Base-by-base conservation (phyloP, 768 basidiomycete species). In the Inosperma sp. region DNA sequence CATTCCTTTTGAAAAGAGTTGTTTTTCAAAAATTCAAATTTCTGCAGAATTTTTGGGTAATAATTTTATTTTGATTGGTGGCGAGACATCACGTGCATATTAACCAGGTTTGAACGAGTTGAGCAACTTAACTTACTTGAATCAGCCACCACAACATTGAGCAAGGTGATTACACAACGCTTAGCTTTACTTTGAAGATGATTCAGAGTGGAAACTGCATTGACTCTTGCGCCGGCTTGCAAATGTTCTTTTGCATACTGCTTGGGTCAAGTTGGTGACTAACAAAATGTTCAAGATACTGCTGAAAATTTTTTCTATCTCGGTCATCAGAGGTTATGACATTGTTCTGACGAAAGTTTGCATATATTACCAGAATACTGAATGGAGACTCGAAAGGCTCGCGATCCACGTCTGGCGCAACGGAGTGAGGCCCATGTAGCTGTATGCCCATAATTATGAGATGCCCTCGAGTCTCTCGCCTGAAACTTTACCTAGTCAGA, bases 151-250 rank as follows among this genome's bases (percentile, higher is more conserved):
- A 10, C 34, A 10, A 22, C 39, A 14, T 23, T 12, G 39, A 37
- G 33, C 51, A 25, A 59, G 55, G 55, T 60, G 27, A 60, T 48
- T 57, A 30, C 40, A 41, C 21, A 26, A 16, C 31, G 31, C 43
- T 31, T 46, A 7, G 21, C 33, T 52, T 23, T 29, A 19, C 26
- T 22, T 61, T 65, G 26, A 65, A 66, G 89, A 92, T 91, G 87
- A 92, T 80, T 86, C 84, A 87, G 89, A 92, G 89, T 92, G 89
- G 89, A 88, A 83, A 72, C 89, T 84, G 70, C 66, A 86, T 79
- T 72, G 76, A 90, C 80, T 86, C 76, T 67, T 57, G 65, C 43
- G 60, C 48, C 54, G 56, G 50, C 43, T 30, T 27, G 22, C 36
- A 49, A 50, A 49, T 53, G 51, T 42, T 46, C 36, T 59, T 53